Evolutionary conservation across 2,329 filamentous ascomycete genomes (phyloP), one percentile per base, ranked within the genome.

Genomic region (Trichoderma sp.): DNA sequence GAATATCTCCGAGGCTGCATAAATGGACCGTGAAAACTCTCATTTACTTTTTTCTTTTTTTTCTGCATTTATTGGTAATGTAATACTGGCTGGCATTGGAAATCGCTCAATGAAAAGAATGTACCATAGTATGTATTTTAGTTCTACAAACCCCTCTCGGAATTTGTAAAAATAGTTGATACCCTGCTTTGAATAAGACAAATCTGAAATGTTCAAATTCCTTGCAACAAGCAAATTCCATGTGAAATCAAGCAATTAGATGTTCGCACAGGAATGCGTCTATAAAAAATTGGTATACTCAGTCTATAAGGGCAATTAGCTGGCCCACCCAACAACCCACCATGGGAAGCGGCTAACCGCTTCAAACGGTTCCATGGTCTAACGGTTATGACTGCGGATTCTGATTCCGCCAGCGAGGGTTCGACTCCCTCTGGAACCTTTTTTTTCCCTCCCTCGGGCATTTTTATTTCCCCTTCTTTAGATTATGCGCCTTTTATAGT

Each of bases 321-420:
- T n/a, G 7, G 1, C 5, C 13, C 8, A 19, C 45, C 17, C 5
- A n/a, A 17, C 56, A 63, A 60, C 35, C 32, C 39, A 32, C 45
- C 60, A 66, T 64, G 66, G 59, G 56, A 68, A 57, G 67, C 42
- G 53, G 60, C 13, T 35, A 19, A 69, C 56, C 34, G 37, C 56
- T 53, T 69, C 64, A 67, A 66, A 17, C 19, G 67, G 67, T 69
- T 69, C 64, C 57, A 67, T 69, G 67, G 67, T 69, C 67, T 69
- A 69, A 69, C 64, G 67, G 67, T 69, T 52, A 69, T 69, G 67
- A 69, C 67, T 69, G 64, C 67, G 67, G 67, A 69, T 69, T 69
- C 67, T 69, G 67, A 69, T 69, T 69, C 67, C 67, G 67, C 64
- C 67, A 69, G 67, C 67, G 67, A 69, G 67, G 67, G 67, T 69